Percentiles rank a stretch among this genome's conserved stretches.
phyloP scores from a whole-genome alignment of 495 filamentous ascomycete species.

The Parmelia sp. region DNA sequence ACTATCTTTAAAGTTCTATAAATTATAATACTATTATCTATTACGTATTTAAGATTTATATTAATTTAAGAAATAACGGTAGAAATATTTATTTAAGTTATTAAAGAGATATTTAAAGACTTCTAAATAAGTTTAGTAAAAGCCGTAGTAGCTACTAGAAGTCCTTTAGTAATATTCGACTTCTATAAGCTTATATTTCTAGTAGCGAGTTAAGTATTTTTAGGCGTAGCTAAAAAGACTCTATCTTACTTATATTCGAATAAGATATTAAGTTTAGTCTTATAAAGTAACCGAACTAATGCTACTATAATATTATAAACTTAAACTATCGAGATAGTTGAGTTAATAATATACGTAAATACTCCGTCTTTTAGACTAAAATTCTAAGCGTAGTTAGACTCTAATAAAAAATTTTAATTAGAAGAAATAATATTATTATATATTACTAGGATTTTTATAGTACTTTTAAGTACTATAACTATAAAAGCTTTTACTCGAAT shows the following conservation, averaged over 20 bases:
- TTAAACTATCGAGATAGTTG: not conserved
- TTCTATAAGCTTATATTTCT: not conserved
- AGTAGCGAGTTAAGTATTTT: not conserved
- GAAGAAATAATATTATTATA: not conserved
- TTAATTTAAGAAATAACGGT: not conserved
- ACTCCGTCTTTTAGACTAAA: not conserved
- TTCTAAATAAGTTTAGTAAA: not conserved
- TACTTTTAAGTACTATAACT: not conserved
- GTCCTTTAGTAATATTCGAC: not conserved
- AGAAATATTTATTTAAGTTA: too few species aligned
- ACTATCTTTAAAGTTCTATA: not conserved
- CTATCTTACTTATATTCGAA: not conserved
- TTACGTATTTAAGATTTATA: not conserved
- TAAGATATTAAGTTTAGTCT: not conserved
- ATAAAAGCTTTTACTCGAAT: not conserved
- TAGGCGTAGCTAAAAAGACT: not conserved
- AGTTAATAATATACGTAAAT: not conserved
- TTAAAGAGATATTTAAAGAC: not conserved
- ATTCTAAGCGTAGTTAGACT: not conserved
- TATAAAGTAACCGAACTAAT: not conserved
- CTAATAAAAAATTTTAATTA: not conserved
- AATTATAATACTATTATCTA: not conserved
- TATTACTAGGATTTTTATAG: not conserved
- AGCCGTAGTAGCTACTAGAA: not conserved
- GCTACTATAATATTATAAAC: not conserved